A percentile compares a stretch with the other conserved stretches of the same genome.
phyloP scores from a whole-genome alignment of 768 basidiomycete species.

The Trametes cingulata region DNA sequence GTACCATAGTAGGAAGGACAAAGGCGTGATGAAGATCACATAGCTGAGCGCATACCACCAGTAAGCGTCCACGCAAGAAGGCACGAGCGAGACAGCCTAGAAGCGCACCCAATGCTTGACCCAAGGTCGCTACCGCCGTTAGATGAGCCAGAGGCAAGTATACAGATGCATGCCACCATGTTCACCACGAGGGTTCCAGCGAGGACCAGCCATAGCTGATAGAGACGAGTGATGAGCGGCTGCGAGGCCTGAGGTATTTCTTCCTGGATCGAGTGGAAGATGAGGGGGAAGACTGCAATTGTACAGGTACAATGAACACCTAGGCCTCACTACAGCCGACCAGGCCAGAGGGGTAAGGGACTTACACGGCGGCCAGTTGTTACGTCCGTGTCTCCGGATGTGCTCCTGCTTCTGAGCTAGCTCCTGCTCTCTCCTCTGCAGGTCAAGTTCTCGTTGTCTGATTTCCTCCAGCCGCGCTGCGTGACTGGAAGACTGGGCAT shows the following conservation, averaged over 20 bases:
- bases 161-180: conserved; percentile 85
- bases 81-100: not conserved
- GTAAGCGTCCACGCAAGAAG: conserved; percentile 3
- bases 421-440: conserved; percentile 78
- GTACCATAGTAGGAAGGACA: conserved; percentile 95
- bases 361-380: conserved; percentile 94
- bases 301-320: not conserved
- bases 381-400: conserved; percentile 73
- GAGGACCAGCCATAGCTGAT: conserved; percentile 93
- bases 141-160: conserved; percentile 73
- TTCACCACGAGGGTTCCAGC: conserved; percentile 81
- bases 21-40: conserved; percentile 69
- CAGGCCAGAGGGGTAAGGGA: conserved; percentile 15
- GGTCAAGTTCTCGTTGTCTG: conserved; percentile 75
- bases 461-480: conserved; percentile 61
- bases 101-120: conserved; percentile 73
- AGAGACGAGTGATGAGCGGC: conserved; percentile 80
- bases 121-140: conserved; percentile 82
- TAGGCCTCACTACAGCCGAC: not conserved
- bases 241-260: conserved; percentile 86
- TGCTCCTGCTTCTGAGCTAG: conserved; percentile 67
- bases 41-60: conserved; percentile 51
- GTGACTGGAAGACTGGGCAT: conserved; percentile 33
- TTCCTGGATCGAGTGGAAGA: conserved; percentile 90
- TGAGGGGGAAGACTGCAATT: conserved; percentile 79